Conservation (phyloP, 257 asterid species). For the Galeopsis tetrahit region DNA sequence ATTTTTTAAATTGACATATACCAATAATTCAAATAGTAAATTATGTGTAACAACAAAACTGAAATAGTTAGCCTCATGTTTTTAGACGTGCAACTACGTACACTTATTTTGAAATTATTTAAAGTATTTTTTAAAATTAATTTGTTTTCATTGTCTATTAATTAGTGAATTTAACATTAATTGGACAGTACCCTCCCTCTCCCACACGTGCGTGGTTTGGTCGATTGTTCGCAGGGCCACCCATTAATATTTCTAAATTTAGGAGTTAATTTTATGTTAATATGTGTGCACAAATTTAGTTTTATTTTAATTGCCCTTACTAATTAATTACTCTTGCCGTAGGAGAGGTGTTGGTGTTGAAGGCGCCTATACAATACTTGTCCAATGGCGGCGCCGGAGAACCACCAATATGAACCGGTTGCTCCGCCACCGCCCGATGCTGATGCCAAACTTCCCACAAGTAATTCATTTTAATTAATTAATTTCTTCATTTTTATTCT, state of each 20-base stretch:
- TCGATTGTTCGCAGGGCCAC: constrained; percentile 14
- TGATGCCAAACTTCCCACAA: constrained; percentile 1
- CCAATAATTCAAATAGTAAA: too few species aligned
- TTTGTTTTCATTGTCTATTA: too few species aligned
- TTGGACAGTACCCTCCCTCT: too few species aligned
- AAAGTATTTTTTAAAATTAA: too few species aligned
- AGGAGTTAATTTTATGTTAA: not conserved
- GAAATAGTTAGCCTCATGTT: too few species aligned
- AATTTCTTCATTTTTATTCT: not conserved
- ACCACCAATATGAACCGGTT: not conserved
- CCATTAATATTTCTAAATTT: not conserved
- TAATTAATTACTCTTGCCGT: not conserved
- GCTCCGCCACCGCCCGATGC: constrained; percentile 20
- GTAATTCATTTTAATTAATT: not conserved
- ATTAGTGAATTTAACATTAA: too few species aligned
- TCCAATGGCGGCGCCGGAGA: constrained; percentile 33
- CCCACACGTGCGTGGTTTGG: too few species aligned
- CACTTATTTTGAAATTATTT: too few species aligned
- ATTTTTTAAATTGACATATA: too few species aligned
- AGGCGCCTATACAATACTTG: not conserved
- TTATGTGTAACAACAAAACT: too few species aligned
- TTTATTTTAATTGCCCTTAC: not conserved
- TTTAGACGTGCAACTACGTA: too few species aligned
- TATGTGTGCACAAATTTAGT: not conserved
- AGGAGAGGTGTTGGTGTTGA: not conserved